These are phyloP conservation scores for Kewa caespitosa DNA, from an alignment of 179 eudicot species.

Conservation along the genomic window DNA sequence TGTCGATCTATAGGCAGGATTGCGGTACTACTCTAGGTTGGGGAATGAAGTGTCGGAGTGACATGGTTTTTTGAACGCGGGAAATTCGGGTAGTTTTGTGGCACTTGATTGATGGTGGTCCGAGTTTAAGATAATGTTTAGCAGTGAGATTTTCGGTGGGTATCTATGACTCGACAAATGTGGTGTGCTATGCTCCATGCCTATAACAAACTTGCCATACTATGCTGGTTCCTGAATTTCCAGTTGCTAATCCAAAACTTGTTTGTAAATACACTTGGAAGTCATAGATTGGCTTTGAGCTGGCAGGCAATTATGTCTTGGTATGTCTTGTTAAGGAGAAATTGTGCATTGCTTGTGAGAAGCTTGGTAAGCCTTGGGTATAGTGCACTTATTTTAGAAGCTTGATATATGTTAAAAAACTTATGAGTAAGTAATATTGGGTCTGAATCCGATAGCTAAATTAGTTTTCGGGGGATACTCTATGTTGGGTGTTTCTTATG, in stretches of 20 bases:
- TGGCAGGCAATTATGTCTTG: background rate
- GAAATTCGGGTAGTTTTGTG: background rate
- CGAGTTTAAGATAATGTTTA: background rate
- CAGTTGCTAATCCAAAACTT: background rate
- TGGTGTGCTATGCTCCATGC: background rate
- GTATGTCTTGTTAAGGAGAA: too few relatives aligned
- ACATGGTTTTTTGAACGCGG: background rate
- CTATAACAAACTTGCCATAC: background rate
- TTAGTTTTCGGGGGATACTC: too few relatives aligned
- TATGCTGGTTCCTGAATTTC: background rate
- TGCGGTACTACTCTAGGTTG: background rate
- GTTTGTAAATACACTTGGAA: background rate
- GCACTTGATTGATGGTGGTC: background rate
- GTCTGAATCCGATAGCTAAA: background rate
- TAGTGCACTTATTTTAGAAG: background rate
- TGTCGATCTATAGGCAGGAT: background rate
- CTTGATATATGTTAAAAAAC: background rate
- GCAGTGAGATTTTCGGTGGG: background rate
- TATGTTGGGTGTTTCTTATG: background rate
- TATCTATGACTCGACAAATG: background rate
- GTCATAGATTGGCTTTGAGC: background rate
- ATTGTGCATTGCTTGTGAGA: background rate
- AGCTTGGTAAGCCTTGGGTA: background rate
- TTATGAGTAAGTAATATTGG: background rate
- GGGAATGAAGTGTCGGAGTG: background rate